These are phyloP conservation scores for Epichloe sp. DNA, from an alignment of 2,329 filamentous ascomycete genomes.

Conservation along the genomic window DNA sequence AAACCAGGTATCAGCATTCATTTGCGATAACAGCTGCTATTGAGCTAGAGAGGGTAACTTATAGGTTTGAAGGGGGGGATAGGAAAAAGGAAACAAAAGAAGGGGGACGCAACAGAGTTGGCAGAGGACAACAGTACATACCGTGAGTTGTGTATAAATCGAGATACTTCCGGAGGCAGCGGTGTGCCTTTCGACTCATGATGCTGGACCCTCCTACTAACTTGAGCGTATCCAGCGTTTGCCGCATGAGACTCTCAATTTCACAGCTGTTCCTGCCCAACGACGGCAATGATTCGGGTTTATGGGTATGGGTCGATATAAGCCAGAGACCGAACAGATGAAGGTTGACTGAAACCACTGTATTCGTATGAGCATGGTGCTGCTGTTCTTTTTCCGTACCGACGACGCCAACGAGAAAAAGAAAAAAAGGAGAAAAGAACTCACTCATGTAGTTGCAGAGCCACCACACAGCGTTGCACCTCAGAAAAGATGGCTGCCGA, in stretches of 20 bases:
- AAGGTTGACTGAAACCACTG: slow-evolving; percentile 15
- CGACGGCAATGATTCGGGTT: slow-evolving; percentile 1
- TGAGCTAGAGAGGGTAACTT: too few relatives aligned
- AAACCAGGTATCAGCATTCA: not conserved
- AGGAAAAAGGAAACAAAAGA: too few relatives aligned
- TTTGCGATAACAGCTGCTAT: not conserved
- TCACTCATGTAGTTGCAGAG: slow-evolving; percentile 18
- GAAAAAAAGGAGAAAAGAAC: not conserved
- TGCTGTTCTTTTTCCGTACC: too few relatives aligned
- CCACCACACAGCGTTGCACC: slow-evolving; percentile 18
- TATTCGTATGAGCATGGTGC: not conserved
- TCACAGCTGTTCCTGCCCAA: slow-evolving; percentile 6
- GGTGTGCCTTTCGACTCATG: slow-evolving; percentile 13
- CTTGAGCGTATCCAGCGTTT: slow-evolving; percentile 8
- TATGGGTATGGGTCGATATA: slow-evolving; percentile 5
- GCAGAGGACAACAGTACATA: not conserved
- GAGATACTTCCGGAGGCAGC: slow-evolving; percentile 11
- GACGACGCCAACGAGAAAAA: not conserved
- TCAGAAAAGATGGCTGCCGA: slow-evolving; percentile 11
- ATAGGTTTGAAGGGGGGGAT: too few relatives aligned
- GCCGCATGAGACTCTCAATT: slow-evolving; percentile 7
- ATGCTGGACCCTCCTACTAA: slow-evolving; percentile 10
- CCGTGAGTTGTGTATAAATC: slow-evolving; percentile 8
- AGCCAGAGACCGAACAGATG: slow-evolving; percentile 17
- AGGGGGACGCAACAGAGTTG: not conserved